Percentiles rank a stretch among this genome's conserved stretches.
phyloP scores from a whole-genome alignment of 2,329 filamentous ascomycete genomes.

The Falciphora oryzae region DNA sequence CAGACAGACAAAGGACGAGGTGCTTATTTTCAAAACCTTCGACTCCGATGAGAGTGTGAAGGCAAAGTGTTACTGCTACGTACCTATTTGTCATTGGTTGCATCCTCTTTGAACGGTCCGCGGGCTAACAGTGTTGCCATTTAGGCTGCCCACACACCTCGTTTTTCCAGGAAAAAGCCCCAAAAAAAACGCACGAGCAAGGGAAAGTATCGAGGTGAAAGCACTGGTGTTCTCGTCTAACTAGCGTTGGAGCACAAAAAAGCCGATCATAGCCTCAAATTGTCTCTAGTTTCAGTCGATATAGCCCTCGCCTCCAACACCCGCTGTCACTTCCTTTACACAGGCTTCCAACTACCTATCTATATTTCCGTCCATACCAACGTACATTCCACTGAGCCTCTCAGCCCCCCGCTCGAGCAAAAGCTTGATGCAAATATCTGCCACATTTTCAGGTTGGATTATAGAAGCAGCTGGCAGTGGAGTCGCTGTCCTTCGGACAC shows the following conservation, averaged over 20 bases:
- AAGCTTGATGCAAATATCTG: background rate
- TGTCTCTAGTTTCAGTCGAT: too few relatives aligned
- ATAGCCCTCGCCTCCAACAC: too few relatives aligned
- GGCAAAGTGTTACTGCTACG: conserved; percentile 11
- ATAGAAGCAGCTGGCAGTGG: background rate
- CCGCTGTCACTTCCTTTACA: too few relatives aligned
- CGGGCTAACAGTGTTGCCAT: too few relatives aligned
- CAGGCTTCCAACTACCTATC: background rate
- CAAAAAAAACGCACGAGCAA: background rate
- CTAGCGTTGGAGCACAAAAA: too few relatives aligned
- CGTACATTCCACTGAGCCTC: background rate
- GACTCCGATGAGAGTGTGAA: conserved; percentile 2
- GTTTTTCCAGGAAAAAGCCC: background rate
- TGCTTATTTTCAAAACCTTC: conserved; percentile 11
- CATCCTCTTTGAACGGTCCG: too few relatives aligned
- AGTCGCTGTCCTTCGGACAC: background rate
- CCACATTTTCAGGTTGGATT: background rate
- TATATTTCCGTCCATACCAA: background rate
- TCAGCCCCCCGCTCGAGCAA: background rate
- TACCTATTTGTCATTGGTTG: too few relatives aligned
- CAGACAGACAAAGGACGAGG: conserved; percentile 10
- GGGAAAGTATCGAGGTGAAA: conserved; percentile 5
- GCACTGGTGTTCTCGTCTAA: too few relatives aligned
- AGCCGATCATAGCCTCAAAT: too few relatives aligned
- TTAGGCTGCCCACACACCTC: background rate